Conservation (phyloP, 148 eudicot species). For the Bassia scoparia region DNA sequence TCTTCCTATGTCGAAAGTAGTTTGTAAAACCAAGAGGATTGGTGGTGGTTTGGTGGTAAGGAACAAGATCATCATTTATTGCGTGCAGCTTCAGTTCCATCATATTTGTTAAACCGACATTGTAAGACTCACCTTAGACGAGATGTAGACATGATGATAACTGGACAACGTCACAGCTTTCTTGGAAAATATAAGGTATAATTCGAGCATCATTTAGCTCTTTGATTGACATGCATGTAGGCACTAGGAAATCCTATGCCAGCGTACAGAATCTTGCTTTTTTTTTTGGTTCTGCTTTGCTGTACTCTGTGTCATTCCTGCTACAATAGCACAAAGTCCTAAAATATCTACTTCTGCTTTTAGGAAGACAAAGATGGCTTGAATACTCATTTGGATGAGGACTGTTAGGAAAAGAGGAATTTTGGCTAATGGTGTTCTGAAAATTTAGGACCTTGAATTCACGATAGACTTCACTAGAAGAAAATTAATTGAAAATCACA, state of each 20-base stretch:
- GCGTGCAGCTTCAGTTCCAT: slow-evolving; percentile 81
- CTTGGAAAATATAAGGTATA: slow-evolving; percentile 93
- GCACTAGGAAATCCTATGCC: neutral
- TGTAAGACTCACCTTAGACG: slow-evolving; percentile 85
- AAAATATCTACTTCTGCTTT: neutral
- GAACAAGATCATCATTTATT: slow-evolving; percentile 89
- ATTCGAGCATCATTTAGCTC: neutral
- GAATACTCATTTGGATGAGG: neutral
- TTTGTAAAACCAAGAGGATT: slow-evolving; percentile 86
- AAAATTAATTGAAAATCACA: neutral
- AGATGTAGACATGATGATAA: slow-evolving; percentile 88
- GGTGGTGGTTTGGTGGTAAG: slow-evolving; percentile 99
- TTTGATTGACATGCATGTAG: neutral
- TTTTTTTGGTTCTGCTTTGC: neutral
- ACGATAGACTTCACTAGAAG: neutral
- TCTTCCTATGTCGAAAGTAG: slow-evolving; percentile 98
- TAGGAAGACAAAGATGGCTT: neutral
- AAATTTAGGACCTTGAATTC: neutral
- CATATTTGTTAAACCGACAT: slow-evolving; percentile 76
- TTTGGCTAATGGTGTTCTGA: neutral
- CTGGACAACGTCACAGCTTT: slow-evolving; percentile 99
- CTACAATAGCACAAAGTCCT: neutral
- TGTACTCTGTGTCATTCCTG: neutral
- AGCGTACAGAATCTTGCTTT: neutral
- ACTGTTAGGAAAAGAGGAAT: slow-evolving; percentile 1